Evolutionary conservation across 2,329 filamentous ascomycete species (phyloP), one percentile per base, ranked within the genome.

Genomic region (Emmonsiellopsis sp.): DNA sequence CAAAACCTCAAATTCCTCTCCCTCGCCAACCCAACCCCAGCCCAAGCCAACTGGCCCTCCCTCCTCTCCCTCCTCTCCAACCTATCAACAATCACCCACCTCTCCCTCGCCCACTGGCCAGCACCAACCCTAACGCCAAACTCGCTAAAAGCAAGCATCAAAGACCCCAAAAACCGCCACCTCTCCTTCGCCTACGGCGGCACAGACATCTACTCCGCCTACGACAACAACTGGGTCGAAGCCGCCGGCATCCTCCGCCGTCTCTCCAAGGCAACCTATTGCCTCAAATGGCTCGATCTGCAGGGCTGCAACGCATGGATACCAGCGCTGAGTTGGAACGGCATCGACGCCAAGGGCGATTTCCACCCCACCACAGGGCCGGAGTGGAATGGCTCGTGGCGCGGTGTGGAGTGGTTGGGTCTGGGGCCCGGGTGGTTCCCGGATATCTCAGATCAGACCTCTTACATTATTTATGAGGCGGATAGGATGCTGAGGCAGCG

Each of bases 71-170:
- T 85, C 1, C 72, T 81, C 0, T 72, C 75, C 0, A 71, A 78
- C 30, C 65, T 82, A 0, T 72, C 77, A n/a, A 80, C 74, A 3
- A 63, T 85, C 26, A 83, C 80, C 0, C 81, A 84, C 58, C 70
- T 85, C 2, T 84, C 81, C 0, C 71, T 85, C 2, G 81, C 81
- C 2, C 73, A 81, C 63, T 85, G 82, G 82, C 80, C 81, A 2
- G 67, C 72, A 16, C 82, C 82, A 2, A 79, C 76, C 0, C 66
- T 78, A n/a, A 81, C 79, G 0, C 79, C 79, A 0, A 78, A 80
- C 55, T 68, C 79, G 2, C 67, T 68, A 2, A 75, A 72, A 7
- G 64, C 74, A 6, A 73, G 72, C 9, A 68, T 79, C 37, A 63
- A 61, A 57, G 63, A 74, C 9, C 63, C 67, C 13, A 69, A 68